Evolutionary conservation across 2,329 filamentous ascomycete genomes (phyloP).

Genomic region (Colletotrichum sp.): DNA sequence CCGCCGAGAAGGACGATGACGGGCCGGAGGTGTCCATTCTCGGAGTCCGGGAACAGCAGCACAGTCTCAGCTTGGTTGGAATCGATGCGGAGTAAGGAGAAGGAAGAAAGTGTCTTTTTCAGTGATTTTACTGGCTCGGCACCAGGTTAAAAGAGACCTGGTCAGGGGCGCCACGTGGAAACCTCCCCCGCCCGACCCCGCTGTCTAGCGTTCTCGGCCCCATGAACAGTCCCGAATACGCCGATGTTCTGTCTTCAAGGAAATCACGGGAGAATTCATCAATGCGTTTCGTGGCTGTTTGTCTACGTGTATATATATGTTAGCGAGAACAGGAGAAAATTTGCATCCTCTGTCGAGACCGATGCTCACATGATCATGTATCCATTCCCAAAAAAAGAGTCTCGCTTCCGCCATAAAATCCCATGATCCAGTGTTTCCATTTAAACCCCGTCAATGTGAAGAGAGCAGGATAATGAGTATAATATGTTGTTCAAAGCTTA

Average conservation of each 20-base stretch:
- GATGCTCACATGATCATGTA: background rate
- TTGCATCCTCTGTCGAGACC: accelerated
- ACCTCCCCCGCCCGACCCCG: background rate
- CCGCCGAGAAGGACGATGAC: conserved; percentile 9
- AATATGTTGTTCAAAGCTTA: too few species aligned
- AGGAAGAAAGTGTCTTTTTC: background rate
- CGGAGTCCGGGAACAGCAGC: background rate
- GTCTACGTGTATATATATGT: background rate
- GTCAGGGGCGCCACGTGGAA: background rate
- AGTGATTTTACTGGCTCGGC: background rate
- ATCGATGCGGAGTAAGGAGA: background rate
- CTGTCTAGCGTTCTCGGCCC: background rate
- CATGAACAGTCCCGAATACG: background rate
- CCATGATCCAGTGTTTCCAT: too few species aligned
- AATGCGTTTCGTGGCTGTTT: background rate
- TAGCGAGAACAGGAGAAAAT: accelerated
- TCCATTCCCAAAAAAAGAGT: too few species aligned
- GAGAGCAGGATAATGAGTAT: too few species aligned
- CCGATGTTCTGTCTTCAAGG: background rate
- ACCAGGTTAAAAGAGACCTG: background rate
- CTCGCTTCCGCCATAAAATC: too few species aligned
- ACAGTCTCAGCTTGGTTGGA: background rate
- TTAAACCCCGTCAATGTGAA: too few species aligned
- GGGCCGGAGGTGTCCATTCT: background rate
- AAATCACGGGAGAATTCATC: background rate